phyloP scores from a whole-genome alignment of 495 filamentous ascomycete species.

The Venustampulla echinocandica region DNA sequence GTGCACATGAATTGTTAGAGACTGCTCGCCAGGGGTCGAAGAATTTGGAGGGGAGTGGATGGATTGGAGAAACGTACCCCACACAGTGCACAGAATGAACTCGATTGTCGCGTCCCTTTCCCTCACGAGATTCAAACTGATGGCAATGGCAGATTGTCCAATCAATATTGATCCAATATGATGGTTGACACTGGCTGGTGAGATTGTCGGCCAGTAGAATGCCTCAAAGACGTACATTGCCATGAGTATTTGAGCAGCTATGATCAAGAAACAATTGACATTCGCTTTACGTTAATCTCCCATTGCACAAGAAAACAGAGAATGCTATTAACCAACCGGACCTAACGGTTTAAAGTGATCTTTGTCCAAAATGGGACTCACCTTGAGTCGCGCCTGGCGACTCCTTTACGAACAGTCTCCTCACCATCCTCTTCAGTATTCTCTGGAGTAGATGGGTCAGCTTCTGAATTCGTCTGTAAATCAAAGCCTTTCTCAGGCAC shows the following conservation, averaged over 20 bases:
- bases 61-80: conserved; percentile 39
- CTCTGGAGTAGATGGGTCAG: conserved; percentile 9
- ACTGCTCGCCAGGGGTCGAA: background rate
- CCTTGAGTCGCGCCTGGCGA: conserved; percentile 14
- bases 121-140: conserved; percentile 30
- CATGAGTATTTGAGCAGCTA: conserved; percentile 6
- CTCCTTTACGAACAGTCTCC: conserved; percentile 10
- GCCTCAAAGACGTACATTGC: conserved; percentile 9
- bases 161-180: conserved; percentile 40
- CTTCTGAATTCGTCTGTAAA: conserved; percentile 16
- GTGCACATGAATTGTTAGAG: background rate
- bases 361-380: conserved; percentile 13
- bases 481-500: conserved; percentile 8
- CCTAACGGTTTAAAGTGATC: conserved; percentile 12
- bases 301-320: conserved; percentile 7
- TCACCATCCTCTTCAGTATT: conserved; percentile 10
- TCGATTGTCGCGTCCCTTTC: conserved; percentile 40
- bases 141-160: conserved; percentile 35
- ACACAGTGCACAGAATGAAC: conserved; percentile 38
- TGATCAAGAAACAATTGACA: conserved; percentile 10
- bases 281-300: conserved; percentile 11
- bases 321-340: conserved; percentile 8
- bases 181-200: conserved; percentile 22
- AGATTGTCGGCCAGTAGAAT: conserved; percentile 9
- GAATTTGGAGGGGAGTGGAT: background rate